Percentiles rank a stretch among this genome's conserved stretches.
phyloP scores from a whole-genome alignment of 176 grass and related monocot genomes.

The Oryza brachyantha region DNA sequence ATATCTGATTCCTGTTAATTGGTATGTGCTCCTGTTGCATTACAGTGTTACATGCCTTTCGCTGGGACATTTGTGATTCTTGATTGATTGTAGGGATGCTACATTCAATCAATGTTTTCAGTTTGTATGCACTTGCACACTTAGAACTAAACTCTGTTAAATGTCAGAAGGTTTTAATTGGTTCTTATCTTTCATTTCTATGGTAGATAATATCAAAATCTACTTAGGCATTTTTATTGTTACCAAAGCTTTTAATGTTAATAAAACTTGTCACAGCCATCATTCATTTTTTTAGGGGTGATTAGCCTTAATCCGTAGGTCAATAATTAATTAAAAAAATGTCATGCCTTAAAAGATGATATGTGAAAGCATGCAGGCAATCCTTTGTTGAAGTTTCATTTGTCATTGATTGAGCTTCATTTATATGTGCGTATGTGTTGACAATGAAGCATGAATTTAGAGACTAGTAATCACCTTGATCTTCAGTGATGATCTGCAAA shows the following conservation, averaged over 20 bases:
- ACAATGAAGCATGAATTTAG: not conserved
- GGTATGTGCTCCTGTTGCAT: constrained; percentile 45
- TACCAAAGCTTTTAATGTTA: not conserved
- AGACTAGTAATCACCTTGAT: not conserved
- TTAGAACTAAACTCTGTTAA: not conserved
- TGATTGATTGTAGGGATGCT: not conserved
- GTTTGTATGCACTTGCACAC: not conserved
- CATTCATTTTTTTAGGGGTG: not conserved
- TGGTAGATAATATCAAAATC: not conserved
- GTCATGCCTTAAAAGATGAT: not conserved
- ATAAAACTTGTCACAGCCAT: not conserved
- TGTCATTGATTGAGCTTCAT: not conserved
- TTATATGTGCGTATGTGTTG: constrained; percentile 7
- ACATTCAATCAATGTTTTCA: not conserved
- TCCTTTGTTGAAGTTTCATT: not conserved
- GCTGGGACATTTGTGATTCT: not conserved
- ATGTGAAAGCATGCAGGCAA: not conserved
- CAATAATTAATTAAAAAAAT: not conserved
- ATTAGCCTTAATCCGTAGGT: not conserved
- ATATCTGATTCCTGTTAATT: constrained; percentile 67
- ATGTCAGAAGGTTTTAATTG: not conserved
- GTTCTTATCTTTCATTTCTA: constrained; percentile 6
- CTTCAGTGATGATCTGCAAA: not conserved
- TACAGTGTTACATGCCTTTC: constrained; percentile 13
- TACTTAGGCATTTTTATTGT: constrained; percentile 4